These are phyloP conservation scores for Fusarium oxysporum DNA, from an alignment of 2,329 filamentous ascomycete genomes.

Conservation along the genomic window DNA sequence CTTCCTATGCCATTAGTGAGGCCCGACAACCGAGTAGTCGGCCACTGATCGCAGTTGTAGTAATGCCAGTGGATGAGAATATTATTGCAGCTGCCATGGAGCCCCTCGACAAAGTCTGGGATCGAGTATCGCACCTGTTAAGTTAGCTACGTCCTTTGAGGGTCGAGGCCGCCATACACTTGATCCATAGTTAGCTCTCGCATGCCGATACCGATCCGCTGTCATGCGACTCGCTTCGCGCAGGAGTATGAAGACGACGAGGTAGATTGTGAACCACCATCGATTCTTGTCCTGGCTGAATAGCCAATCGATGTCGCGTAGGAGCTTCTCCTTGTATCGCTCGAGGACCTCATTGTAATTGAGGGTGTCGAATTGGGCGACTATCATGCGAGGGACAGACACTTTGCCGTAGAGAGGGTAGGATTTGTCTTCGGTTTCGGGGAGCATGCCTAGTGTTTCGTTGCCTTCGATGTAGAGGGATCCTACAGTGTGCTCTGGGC, in stretches of 20 bases:
- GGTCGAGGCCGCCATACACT: slow-evolving; percentile 24
- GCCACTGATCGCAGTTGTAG: slow-evolving; percentile 54
- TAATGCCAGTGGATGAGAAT: slow-evolving; percentile 64
- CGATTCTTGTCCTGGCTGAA: slow-evolving; percentile 50
- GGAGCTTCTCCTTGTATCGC: slow-evolving; percentile 49
- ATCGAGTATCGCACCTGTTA: slow-evolving; percentile 54
- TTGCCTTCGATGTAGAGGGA: slow-evolving; percentile 57
- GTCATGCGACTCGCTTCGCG: slow-evolving; percentile 55
- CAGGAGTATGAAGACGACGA: slow-evolving; percentile 56
- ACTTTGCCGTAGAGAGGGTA: slow-evolving; percentile 55
- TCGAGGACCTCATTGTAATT: slow-evolving; percentile 52
- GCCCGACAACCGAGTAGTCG: slow-evolving; percentile 42
- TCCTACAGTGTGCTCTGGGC: slow-evolving; percentile 58
- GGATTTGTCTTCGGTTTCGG: slow-evolving; percentile 48
- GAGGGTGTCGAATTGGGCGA: slow-evolving; percentile 60
- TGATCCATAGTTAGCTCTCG: slow-evolving; percentile 51
- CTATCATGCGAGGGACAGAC: slow-evolving; percentile 57
- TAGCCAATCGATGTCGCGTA: slow-evolving; percentile 51
- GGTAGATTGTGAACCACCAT: slow-evolving; percentile 52
- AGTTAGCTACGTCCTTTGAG: not conserved
- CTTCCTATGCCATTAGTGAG: slow-evolving; percentile 16
- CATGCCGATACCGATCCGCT: slow-evolving; percentile 57
- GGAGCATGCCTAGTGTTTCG: slow-evolving; percentile 55
- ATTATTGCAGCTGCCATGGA: slow-evolving; percentile 60
- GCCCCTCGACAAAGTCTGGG: slow-evolving; percentile 54